Percentiles rank a stretch among this genome's conserved stretches.
phyloP scores from a whole-genome alignment of 1,139 yeast genomes.

The Trichomonascaceae sp. region DNA sequence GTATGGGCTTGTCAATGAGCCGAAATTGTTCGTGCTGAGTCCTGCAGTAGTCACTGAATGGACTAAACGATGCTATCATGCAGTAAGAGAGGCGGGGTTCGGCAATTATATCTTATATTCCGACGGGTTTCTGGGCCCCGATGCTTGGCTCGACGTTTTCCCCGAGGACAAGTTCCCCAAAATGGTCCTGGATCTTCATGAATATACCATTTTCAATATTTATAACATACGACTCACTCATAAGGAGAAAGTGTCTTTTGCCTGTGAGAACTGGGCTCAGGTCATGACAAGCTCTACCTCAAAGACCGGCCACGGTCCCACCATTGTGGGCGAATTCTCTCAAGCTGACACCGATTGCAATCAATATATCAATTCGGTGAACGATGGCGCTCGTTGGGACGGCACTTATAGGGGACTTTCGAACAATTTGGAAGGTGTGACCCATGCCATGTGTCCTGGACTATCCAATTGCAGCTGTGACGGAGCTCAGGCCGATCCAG shows the following conservation, averaged over 20 bases:
- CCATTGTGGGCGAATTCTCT: conserved; percentile 79
- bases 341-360: conserved; percentile 95
- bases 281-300: conserved; percentile 44
- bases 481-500: conserved; percentile 26
- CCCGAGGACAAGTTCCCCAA: conserved; percentile 57
- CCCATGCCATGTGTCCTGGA: conserved; percentile 26
- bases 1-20: conserved; percentile 64
- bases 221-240: conserved; percentile 53
- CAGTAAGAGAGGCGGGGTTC: conserved; percentile 27
- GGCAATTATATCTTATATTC: conserved; percentile 29
- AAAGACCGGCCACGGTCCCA: conserved; percentile 52
- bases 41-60: conserved; percentile 26
- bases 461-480: conserved; percentile 27
- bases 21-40: conserved; percentile 29
- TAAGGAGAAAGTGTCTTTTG: conserved; percentile 33
- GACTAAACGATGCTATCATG: conserved; percentile 30
- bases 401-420: conserved; percentile 37
- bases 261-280: conserved; percentile 43
- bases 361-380: conserved; percentile 79
- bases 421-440: conserved; percentile 19
- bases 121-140: conserved; percentile 33
- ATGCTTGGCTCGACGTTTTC: conserved; percentile 30
- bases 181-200: conserved; percentile 51
- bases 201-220: conserved; percentile 59
- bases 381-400: conserved; percentile 79